Evolutionary conservation across 2,329 filamentous ascomycete species (phyloP), one percentile per base, ranked within the genome.

Genomic region (Tympanopsis confertula): DNA sequence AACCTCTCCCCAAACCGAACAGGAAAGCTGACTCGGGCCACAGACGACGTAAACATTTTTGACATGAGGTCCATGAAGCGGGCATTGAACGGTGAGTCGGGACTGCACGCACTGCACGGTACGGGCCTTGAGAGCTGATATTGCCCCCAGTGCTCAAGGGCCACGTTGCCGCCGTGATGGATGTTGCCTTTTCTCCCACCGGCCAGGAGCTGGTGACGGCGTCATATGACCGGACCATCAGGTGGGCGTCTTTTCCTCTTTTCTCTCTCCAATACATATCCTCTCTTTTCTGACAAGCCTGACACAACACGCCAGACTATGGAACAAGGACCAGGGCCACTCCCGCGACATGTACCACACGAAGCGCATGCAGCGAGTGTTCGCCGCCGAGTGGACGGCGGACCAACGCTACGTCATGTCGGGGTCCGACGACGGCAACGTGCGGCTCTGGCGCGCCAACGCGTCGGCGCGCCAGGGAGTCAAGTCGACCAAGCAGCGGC

Each of bases 321-420:
- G 87, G 84, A 77, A 77, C 54, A 74, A 84, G 39, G 74, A 80
- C 46, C 68, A 80, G 43, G 89, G 89, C 18, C 86, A 91, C 59
- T 88, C 84, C 13, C 74, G 88, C 48, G 91, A 98, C 54, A 78
- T 95, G 36, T 98, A 96, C 62, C 88, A 96, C 65, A 95, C 91
- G 14, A 94, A 94, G 63, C 79, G 91, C 45, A 95, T 95, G 89
- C 89, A 96, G 65, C 76, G 89, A 48, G 87, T 94, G 39, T 93
- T 93, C 64, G 80, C 82, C 7, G 78, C 78, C 35, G 76, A 74
- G 43, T 96, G 84, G 71, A 91, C 87, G 0, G 83, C 87, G 4
- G 91, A 98, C 57, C 80, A 82, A 46, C 85, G 85, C 50, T 98
- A 94, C 56, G 63, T 98, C 17, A 71, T 98, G 35, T 87, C 83